Percentiles rank a stretch among this genome's conserved stretches.
phyloP scores from a whole-genome alignment of 768 basidiomycete species.

The Antrodiella citrinella region DNA sequence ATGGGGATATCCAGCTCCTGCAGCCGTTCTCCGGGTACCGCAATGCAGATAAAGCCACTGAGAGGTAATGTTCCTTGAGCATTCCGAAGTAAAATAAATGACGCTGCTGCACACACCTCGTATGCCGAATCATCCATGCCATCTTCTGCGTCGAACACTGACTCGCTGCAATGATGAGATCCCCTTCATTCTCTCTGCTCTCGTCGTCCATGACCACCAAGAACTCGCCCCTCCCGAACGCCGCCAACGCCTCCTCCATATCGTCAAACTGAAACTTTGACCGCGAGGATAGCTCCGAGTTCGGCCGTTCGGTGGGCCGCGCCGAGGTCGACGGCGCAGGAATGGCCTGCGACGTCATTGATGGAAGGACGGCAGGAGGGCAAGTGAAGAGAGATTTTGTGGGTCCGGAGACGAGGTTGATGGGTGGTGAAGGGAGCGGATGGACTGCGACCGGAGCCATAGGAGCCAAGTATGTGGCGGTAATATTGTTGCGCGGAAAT shows the following conservation, averaged over 20 bases:
- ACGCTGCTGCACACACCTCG: slow-evolving; percentile 58
- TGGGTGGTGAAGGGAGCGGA: slow-evolving; percentile 2
- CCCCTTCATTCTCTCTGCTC: slow-evolving; percentile 93
- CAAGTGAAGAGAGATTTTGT: neutral
- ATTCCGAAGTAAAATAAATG: slow-evolving; percentile 8
- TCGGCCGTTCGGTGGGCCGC: slow-evolving; percentile 16
- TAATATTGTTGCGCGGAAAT: too few relatives aligned
- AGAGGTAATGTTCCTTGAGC: neutral
- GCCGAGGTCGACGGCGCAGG: slow-evolving; percentile 6
- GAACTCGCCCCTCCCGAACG: slow-evolving; percentile 77
- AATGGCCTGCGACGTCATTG: neutral
- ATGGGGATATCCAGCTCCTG: slow-evolving; percentile 77
- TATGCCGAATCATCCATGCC: slow-evolving; percentile 98
- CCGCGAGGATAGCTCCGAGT: slow-evolving; percentile 14
- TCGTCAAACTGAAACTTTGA: slow-evolving; percentile 62
- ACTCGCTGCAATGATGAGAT: slow-evolving; percentile 82
- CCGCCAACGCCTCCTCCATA: slow-evolving; percentile 70
- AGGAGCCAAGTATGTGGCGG: too few relatives aligned
- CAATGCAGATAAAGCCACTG: slow-evolving; percentile 92
- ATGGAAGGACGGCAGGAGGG: neutral
- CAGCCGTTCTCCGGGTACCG: slow-evolving; percentile 70
- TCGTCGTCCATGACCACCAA: slow-evolving; percentile 98
- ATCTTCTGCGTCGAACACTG: slow-evolving; percentile 91
- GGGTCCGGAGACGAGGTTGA: neutral
- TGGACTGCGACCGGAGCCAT: slow-evolving; percentile 13